Evolutionary conservation across 192 early-diverging fungal species (phyloP), one percentile per base, ranked within the genome.

Genomic region (Diversispora epigaea): DNA sequence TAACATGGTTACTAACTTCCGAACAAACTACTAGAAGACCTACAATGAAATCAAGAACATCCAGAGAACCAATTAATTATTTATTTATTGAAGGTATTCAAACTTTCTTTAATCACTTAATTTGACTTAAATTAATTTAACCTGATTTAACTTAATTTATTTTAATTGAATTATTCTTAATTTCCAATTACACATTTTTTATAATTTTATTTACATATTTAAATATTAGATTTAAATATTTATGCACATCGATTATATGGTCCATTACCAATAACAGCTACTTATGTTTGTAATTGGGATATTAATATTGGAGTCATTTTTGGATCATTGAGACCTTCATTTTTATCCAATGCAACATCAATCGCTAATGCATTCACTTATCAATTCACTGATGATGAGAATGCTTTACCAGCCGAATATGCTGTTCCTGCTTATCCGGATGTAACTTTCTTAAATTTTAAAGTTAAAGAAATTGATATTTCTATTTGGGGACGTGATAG

Each of bases 261-360:
- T 5, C 91, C 89, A 2, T 74, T 83, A 5, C 93, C 93, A 15
- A 85, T 86, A 47, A 87, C 77, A 17, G 71, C 82, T 3, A 87
- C 87, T 5, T 94, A 92, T 77, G 87, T 90, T 7, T 84, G 85
- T 41, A 89, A 92, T 78, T 91, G 89, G 88, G 84, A 86, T 11
- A 77, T 92, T 43, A 83, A 85, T 62, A 74, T 88, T 45, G 89
- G 89, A 17, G 76, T 79, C 40, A 87, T 94, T 17, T 79, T 78
- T 43, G 93, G 92, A 40, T 86, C 91, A 52, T 79, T 94, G 25
- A 87, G 84, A 58, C 89, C 89, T 0, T 79, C 84, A 2, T 90
- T 91, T 72, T 65, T 91, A 11, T 68, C 85, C 2, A 88, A 86
- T 21, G 72, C 86, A 3, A 57, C 73, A 0, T 79, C 82, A 7